Evolutionary conservation across 306 rosid genomes (phyloP).

Genomic region (Vigna angularis): DNA sequence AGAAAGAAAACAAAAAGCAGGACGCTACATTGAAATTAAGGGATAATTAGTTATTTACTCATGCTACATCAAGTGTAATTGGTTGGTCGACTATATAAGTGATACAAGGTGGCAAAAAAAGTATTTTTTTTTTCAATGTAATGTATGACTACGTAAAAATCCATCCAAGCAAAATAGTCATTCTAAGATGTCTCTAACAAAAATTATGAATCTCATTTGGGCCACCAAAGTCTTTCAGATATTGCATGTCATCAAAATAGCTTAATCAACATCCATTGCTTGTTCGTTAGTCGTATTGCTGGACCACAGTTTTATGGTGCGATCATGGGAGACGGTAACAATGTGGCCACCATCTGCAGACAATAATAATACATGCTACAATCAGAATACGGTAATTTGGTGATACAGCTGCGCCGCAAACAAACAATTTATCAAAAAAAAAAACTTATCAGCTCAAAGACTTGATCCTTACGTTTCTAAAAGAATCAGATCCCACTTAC

Average conservation of each 20-base stretch:
- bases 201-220: slow-evolving; percentile 25
- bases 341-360: slow-evolving; percentile 76
- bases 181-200: slow-evolving; percentile 28
- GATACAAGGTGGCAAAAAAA: slow-evolving; percentile 6
- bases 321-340: slow-evolving; percentile 84
- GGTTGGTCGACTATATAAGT: not conserved
- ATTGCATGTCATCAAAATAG: slow-evolving; percentile 24
- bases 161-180: slow-evolving; percentile 35
- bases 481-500: not conserved
- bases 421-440: not conserved
- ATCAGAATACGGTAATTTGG: not conserved
- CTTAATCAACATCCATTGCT: slow-evolving; percentile 72
- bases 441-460: not conserved
- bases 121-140: not conserved
- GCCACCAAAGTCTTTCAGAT: slow-evolving; percentile 30
- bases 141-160: not conserved
- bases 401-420: not conserved
- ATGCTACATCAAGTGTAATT: not conserved
- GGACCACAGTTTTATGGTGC: slow-evolving; percentile 90
- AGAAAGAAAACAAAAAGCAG: no score
- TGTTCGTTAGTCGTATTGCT: slow-evolving; percentile 54
- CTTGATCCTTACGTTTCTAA: not conserved
- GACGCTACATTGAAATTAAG: not conserved
- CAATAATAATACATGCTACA: slow-evolving; percentile 41
- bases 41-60: not conserved